These are phyloP conservation scores for Termitomyces titanicus DNA, from an alignment of 768 basidiomycete genomes.

Conservation along the genomic window DNA sequence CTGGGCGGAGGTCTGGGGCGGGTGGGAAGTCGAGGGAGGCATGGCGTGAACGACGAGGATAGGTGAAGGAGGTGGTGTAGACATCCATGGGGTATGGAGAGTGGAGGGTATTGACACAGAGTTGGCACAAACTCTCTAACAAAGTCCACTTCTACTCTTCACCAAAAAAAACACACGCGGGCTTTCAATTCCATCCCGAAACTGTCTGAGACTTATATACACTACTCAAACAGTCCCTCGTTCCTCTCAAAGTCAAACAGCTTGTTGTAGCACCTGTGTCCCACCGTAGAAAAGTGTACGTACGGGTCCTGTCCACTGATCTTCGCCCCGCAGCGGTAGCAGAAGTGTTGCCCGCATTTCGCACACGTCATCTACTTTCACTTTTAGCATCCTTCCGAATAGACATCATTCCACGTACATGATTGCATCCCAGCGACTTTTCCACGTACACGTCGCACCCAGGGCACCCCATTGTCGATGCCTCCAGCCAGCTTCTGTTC, in stretches of 20 bases:
- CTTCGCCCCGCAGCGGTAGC: slow-evolving; percentile 70
- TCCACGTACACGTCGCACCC: slow-evolving; percentile 72
- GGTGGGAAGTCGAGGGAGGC: slow-evolving; percentile 61
- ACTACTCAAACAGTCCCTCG: slow-evolving; percentile 9
- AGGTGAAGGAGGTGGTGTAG: slow-evolving; percentile 92
- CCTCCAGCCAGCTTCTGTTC: slow-evolving; percentile 70
- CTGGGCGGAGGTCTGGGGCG: slow-evolving; percentile 39
- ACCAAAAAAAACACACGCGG: slow-evolving; percentile 29
- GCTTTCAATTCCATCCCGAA: slow-evolving; percentile 31
- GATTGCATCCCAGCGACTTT: slow-evolving; percentile 82
- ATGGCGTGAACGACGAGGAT: slow-evolving; percentile 78
- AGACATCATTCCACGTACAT: slow-evolving; percentile 47
- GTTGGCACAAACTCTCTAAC: slow-evolving; percentile 32
- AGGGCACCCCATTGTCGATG: slow-evolving; percentile 68
- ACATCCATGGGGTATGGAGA: slow-evolving; percentile 75
- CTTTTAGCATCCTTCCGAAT: not conserved
- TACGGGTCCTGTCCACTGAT: slow-evolving; percentile 55
- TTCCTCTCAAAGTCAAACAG: slow-evolving; percentile 55
- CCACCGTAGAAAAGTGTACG: slow-evolving; percentile 58
- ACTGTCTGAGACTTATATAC: slow-evolving; percentile 7
- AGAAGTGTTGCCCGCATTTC: slow-evolving; percentile 77
- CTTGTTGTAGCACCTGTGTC: slow-evolving; percentile 54
- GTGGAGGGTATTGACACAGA: slow-evolving; percentile 52
- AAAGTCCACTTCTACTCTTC: slow-evolving; percentile 1
- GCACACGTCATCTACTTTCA: slow-evolving; percentile 66